Percentiles rank a stretch among this genome's conserved stretches.
These are phyloP conservation scores for Aechmea fasciata DNA, from an alignment of 176 grass and related monocot species.

Conservation along the genomic window DNA sequence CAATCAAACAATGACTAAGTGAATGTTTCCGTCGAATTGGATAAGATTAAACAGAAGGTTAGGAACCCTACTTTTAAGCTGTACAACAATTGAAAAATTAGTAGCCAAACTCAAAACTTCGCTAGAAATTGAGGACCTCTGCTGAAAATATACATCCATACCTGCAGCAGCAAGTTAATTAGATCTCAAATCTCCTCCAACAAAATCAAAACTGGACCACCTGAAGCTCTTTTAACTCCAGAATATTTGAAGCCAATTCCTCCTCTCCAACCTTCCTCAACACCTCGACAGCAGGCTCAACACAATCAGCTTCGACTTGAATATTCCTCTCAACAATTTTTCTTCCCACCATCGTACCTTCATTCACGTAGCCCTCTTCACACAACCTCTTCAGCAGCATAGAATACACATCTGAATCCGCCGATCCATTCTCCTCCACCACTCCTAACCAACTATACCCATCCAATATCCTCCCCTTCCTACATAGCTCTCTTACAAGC, in stretches of 20 bases:
- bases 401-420: slow-evolving; percentile 49
- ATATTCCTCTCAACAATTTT: slow-evolving; percentile 36
- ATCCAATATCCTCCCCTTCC: slow-evolving; percentile 36
- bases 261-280: slow-evolving; percentile 42
- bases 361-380: slow-evolving; percentile 33
- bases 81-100: no score
- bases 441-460: slow-evolving; percentile 36
- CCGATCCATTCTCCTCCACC: slow-evolving; percentile 39
- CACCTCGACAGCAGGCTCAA: slow-evolving; percentile 33
- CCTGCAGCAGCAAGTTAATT: neutral
- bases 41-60: no score
- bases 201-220: neutral
- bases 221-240: slow-evolving; percentile 4
- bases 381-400: slow-evolving; percentile 38
- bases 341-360: slow-evolving; percentile 31
- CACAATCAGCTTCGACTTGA: slow-evolving; percentile 29
- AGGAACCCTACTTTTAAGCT: no score
- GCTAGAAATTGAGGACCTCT: no score
- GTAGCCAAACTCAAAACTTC: no score
- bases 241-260: slow-evolving; percentile 32
- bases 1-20: no score
- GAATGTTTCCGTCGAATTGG: no score
- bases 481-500: slow-evolving; percentile 44
- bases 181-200: neutral
- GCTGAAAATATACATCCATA: neutral